Evolutionary conservation across 805 yeast species (phyloP).

Genomic region (Barnettozyma vustinii): DNA sequence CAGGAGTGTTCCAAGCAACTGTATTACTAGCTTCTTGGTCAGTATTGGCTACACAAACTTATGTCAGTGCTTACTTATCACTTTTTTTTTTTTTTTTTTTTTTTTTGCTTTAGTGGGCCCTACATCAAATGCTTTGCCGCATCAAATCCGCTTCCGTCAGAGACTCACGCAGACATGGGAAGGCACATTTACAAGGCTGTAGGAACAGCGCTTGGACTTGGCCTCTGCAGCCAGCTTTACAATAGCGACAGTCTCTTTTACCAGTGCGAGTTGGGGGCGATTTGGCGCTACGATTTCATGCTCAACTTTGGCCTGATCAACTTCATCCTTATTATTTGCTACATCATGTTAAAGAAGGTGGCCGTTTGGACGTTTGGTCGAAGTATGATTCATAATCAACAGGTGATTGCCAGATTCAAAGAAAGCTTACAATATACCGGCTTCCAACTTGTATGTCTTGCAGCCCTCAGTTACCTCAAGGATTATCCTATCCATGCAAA

Average conservation of each 20-base stretch:
- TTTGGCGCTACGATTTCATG: slow-evolving; percentile 1
- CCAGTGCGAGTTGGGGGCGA: neutral
- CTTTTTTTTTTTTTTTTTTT: too few species aligned
- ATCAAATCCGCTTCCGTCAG: neutral
- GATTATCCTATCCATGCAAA: neutral
- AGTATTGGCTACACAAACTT: too few species aligned
- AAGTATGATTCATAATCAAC: neutral
- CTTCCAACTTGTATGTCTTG: neutral
- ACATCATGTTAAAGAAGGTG: neutral
- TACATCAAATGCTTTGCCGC: neutral
- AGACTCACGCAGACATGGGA: neutral
- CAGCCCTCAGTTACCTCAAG: neutral
- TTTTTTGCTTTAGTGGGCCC: neutral
- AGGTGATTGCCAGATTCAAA: neutral
- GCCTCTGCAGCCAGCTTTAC: neutral
- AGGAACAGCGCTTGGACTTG: neutral
- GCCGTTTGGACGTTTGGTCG: neutral
- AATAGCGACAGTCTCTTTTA: neutral
- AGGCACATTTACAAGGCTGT: neutral
- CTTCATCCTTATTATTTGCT: neutral
- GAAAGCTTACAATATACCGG: neutral
- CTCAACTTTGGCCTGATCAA: slow-evolving; percentile 1
- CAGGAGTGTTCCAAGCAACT: too few species aligned
- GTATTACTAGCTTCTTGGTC: too few species aligned
- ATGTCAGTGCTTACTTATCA: neutral